A percentile compares a stretch with the other conserved stretches of the same genome.
Evolutionary conservation across 352 stramenopile species (phyloP).

Genomic region (Globisporangium nunn): DNA sequence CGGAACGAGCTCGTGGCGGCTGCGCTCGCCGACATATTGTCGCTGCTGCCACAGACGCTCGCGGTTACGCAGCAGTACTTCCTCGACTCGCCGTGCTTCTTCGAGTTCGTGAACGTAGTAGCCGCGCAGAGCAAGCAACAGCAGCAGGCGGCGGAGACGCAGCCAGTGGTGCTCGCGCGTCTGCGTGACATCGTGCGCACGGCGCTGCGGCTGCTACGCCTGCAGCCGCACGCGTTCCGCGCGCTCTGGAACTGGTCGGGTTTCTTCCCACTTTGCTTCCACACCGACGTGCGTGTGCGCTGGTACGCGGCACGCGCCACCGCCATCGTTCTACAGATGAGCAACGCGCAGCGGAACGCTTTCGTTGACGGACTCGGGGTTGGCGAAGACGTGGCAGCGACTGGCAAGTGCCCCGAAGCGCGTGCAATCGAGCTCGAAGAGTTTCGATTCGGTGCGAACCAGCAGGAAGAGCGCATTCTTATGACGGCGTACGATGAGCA

Average conservation of each 20-base stretch:
- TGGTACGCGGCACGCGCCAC: constrained; percentile 62
- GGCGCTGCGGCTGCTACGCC: constrained; percentile 43
- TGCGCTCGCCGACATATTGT: constrained; percentile 48
- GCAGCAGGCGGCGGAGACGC: constrained; percentile 1
- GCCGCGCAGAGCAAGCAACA: constrained; percentile 28
- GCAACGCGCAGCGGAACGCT: constrained; percentile 47
- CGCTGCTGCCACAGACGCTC: constrained; percentile 44
- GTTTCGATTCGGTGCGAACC: constrained; percentile 28
- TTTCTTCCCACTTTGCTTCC: constrained; percentile 77
- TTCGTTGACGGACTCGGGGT: constrained; percentile 55
- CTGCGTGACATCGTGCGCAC: constrained; percentile 52
- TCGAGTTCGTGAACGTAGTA: constrained; percentile 54
- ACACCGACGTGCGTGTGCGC: constrained; percentile 44
- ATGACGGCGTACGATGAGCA: constrained; percentile 25
- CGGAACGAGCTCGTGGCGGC: constrained; percentile 43
- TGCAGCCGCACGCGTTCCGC: constrained; percentile 44
- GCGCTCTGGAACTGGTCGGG: constrained; percentile 76
- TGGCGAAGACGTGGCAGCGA: constrained; percentile 37
- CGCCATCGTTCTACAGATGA: constrained; percentile 59
- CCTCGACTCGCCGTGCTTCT: constrained; percentile 61
- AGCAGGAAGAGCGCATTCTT: constrained; percentile 45
- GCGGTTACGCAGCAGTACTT: constrained; percentile 62
- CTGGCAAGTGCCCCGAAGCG: constrained; percentile 21
- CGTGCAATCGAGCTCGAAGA: constrained; percentile 59
- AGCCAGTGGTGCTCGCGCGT: constrained; percentile 21